Evolutionary conservation across 2,329 filamentous ascomycete genomes (phyloP).

Genomic region (Didymella arachidicola): DNA sequence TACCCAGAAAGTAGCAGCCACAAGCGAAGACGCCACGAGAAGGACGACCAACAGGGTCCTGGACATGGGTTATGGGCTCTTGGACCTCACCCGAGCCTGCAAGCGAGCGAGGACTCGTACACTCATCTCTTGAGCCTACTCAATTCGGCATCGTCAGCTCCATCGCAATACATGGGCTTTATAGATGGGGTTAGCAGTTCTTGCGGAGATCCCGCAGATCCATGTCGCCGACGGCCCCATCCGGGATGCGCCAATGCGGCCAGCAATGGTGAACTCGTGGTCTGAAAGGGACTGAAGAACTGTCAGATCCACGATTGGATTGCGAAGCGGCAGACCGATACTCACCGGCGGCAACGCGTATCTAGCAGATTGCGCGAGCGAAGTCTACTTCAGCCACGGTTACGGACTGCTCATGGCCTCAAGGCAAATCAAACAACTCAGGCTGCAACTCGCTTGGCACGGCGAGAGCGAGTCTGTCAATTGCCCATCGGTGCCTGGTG

Average conservation of each 20-base stretch:
- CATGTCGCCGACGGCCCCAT: conserved; percentile 3
- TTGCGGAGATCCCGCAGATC: conserved; percentile 20
- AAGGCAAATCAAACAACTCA: background rate
- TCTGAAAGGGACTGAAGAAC: background rate
- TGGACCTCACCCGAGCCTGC: background rate
- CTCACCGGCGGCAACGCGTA: background rate
- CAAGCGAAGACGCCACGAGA: conserved; percentile 5
- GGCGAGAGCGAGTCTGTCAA: background rate
- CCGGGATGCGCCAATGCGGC: background rate
- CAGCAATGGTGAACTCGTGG: background rate
- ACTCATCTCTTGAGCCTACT: conserved; percentile 3
- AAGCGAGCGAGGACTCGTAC: background rate
- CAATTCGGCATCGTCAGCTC: background rate
- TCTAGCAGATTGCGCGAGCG: background rate
- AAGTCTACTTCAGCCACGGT: background rate
- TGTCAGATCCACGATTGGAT: background rate
- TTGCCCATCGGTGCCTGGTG: background rate
- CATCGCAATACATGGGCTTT: background rate
- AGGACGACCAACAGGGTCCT: conserved; percentile 4
- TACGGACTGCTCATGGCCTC: no score
- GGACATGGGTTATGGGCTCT: background rate
- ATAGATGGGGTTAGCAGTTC: background rate
- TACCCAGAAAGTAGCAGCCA: conserved; percentile 3
- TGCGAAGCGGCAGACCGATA: background rate
- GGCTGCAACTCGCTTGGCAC: background rate